These are phyloP conservation scores for Plectosphaerella sp. DNA, from an alignment of 2,329 filamentous ascomycete genomes.

Conservation along the genomic window DNA sequence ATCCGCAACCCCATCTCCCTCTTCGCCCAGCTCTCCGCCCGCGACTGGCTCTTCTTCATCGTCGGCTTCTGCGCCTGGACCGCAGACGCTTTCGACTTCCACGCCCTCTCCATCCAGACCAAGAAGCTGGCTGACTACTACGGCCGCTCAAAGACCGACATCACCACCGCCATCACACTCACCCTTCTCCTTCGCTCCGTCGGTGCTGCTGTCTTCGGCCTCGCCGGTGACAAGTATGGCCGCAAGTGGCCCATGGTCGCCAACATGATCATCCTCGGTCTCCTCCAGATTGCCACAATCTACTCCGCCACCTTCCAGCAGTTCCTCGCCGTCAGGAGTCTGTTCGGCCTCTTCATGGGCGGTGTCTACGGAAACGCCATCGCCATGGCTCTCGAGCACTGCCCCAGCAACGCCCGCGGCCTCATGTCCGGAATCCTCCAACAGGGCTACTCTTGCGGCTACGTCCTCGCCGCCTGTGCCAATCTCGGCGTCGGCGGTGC, in stretches of 20 bases:
- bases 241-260: slow-evolving; percentile 80
- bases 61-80: slow-evolving; percentile 74
- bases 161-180: slow-evolving; percentile 71
- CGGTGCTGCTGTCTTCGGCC: slow-evolving; percentile 71
- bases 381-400: slow-evolving; percentile 72
- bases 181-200: slow-evolving; percentile 71
- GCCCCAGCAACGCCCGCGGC: slow-evolving; percentile 65
- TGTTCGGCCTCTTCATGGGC: slow-evolving; percentile 78
- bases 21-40: slow-evolving; percentile 56
- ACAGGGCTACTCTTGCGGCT: slow-evolving; percentile 77
- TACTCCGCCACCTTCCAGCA: slow-evolving; percentile 68
- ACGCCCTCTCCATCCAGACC: slow-evolving; percentile 75
- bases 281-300: slow-evolving; percentile 70
- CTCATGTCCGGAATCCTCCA: slow-evolving; percentile 80
- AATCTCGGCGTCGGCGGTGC: slow-evolving; percentile 68
- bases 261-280: slow-evolving; percentile 70
- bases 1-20: slow-evolving; percentile 69
- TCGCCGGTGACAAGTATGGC: slow-evolving; percentile 74
- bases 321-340: slow-evolving; percentile 68
- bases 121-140: slow-evolving; percentile 59
- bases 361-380: slow-evolving; percentile 77
- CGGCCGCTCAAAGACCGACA: slow-evolving; percentile 53
- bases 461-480: slow-evolving; percentile 71
- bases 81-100: slow-evolving; percentile 80
- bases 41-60: slow-evolving; percentile 71